These are phyloP conservation scores for Aspergillus sergii DNA, from an alignment of 2,329 filamentous ascomycete species.

Conservation along the genomic window DNA sequence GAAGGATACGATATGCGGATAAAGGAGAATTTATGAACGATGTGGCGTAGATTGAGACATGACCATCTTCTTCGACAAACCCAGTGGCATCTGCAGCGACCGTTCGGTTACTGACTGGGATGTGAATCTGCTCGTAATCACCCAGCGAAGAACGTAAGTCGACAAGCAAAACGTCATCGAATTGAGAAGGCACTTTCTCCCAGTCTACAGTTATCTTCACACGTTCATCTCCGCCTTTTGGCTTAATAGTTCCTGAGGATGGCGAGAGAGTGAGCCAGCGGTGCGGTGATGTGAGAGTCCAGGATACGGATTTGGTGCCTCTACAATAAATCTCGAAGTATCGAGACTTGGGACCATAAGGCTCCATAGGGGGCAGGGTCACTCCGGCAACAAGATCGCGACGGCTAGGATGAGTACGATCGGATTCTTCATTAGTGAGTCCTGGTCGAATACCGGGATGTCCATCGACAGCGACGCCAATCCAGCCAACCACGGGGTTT, in stretches of 20 bases:
- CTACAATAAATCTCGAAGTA: not conserved
- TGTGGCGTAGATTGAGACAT: not conserved
- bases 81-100: not conserved
- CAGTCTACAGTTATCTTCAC: not conserved
- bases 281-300: not conserved
- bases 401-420: not conserved
- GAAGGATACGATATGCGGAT: not conserved
- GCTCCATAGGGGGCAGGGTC: not conserved
- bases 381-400: not conserved
- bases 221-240: not conserved
- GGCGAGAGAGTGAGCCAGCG: not conserved
- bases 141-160: not conserved
- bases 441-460: not conserved
- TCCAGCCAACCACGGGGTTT: not conserved
- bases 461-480: not conserved
- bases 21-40: not conserved
- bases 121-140: not conserved
- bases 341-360: not conserved
- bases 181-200: not conserved
- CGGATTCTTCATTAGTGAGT: not conserved
- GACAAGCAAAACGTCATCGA: not conserved
- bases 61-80: not conserved
- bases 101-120: not conserved
- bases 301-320: not conserved
- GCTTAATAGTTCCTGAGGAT: not conserved